Percentiles rank a stretch among this genome's conserved stretches.
Conservation (phyloP, 2,329 filamentous ascomycete species). For the Fusarium kyushuense region DNA sequence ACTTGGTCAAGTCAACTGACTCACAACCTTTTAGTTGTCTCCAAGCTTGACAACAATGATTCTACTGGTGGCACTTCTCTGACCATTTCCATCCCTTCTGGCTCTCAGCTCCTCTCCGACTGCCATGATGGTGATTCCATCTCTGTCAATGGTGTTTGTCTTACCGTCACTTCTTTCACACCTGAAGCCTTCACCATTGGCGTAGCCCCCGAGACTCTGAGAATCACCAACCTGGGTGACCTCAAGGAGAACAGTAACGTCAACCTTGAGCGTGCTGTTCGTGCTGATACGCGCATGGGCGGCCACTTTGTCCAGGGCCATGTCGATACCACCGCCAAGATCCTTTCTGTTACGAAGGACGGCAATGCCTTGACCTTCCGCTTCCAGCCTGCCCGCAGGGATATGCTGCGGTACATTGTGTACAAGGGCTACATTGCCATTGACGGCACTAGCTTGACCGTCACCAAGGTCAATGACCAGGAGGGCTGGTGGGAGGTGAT, state of each 20-base stretch:
- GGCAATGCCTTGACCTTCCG: constrained; percentile 92
- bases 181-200: constrained; percentile 83
- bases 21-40: constrained; percentile 74
- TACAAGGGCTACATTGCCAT: constrained; percentile 97
- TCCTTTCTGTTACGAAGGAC: constrained; percentile 79
- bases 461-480: constrained; percentile 85
- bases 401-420: constrained; percentile 86
- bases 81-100: constrained; percentile 78
- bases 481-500: constrained; percentile 94
- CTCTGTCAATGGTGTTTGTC: constrained; percentile 92
- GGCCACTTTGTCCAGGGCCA: constrained; percentile 99
- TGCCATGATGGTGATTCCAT: constrained; percentile 93
- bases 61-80: constrained; percentile 89
- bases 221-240: constrained; percentile 91
- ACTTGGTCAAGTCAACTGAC: constrained; percentile 33
- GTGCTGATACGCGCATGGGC: constrained; percentile 93
- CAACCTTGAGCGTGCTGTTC: constrained; percentile 94
- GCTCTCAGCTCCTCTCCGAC: constrained; percentile 82
- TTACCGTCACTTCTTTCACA: constrained; percentile 79
- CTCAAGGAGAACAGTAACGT: constrained; percentile 75
- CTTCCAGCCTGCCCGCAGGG: constrained; percentile 76
- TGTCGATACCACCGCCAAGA: constrained; percentile 88
- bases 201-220: constrained; percentile 93
- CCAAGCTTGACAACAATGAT: constrained; percentile 83
- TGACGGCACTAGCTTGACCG: constrained; percentile 93